Base-by-base conservation (phyloP, 176 grass and related monocot species). In the Carex scoparia region DNA sequence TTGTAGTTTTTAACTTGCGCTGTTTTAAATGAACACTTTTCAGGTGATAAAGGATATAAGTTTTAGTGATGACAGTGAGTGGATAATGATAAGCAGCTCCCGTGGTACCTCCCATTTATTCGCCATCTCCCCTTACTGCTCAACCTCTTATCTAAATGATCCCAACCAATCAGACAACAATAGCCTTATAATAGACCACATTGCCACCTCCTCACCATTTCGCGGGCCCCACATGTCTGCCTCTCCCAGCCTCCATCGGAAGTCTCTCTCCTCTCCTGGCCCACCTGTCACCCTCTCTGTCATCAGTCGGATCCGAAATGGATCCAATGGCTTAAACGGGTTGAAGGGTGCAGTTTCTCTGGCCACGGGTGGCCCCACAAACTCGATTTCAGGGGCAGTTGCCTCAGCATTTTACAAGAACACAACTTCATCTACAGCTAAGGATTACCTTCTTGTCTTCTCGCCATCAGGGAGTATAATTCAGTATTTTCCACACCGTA, bases 41-140 rank as follows among this genome's bases (percentile, higher is more conserved):
- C 73, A 99, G 96, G 88, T 99, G 63, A 99, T 95, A 92, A 94
- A 99, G 86, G 96, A 99, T 63, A 91, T 99, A 79, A 99, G 93
- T 75, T 98, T 98, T 84, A 99, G 96, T n/a, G 93, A 94, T 46
- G 91, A 95, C 64, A 95, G 93, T 71, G 87, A 99, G 54, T 99
- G 96, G 96, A 95, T 99, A 92, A 93, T 95, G 93, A 95, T 99
- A 86, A 99, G 93, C 85, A 95, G 92, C 51, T 99, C 96, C 48
- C 91, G 90, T 66, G 96, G 93, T 65, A 99, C 96, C 76, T 92
- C 91, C 73, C 96, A 99, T 88, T 67, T 99, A 72, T 99, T 92
- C 79, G 88, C 89, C 68, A 94, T 95, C 57, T 93, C 89, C 86
- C 93, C 90, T 68, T 90, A 93, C 63, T 86, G 91, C 75, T 89